phyloP scores from a whole-genome alignment of 306 rosid species.

The Trichosanthes truncata region DNA sequence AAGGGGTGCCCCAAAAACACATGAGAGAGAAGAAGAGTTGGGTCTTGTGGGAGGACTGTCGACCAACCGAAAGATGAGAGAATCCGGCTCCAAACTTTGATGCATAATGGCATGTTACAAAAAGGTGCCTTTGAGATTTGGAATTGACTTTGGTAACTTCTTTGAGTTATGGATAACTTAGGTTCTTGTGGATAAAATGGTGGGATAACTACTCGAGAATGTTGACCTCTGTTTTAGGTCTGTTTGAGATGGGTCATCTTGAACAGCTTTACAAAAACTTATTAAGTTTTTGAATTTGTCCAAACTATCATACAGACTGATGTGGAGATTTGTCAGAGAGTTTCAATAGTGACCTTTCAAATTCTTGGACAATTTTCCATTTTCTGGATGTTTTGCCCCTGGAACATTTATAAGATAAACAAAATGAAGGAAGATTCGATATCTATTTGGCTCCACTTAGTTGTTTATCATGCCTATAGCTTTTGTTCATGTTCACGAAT shows the following conservation, averaged over 20 bases:
- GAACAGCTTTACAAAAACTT: not conserved
- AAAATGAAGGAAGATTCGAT: not conserved
- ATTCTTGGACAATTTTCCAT: not conserved
- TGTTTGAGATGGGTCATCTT: not conserved
- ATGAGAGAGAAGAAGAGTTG: too few species aligned
- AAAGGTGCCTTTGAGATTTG: too few species aligned
- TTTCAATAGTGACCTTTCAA: not conserved
- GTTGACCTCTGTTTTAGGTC: not conserved
- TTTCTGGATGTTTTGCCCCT: not conserved
- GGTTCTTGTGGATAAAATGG: not conserved
- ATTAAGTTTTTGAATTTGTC: not conserved
- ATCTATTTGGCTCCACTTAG: not conserved
- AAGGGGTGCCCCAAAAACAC: too few species aligned
- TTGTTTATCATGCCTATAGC: not conserved
- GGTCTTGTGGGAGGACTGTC: too few species aligned
- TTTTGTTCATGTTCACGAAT: not conserved
- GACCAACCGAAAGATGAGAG: too few species aligned
- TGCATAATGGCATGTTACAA: too few species aligned
- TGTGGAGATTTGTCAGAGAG: not conserved
- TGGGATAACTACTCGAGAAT: not conserved
- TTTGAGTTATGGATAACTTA: not conserved
- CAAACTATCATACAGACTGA: not conserved
- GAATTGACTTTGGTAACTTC: too few species aligned
- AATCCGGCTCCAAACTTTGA: too few species aligned
- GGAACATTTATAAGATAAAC: not conserved